Percentiles rank a stretch among this genome's conserved stretches.
Conservation (phyloP, 257 asterid species). For the Euphrasia confusa region DNA sequence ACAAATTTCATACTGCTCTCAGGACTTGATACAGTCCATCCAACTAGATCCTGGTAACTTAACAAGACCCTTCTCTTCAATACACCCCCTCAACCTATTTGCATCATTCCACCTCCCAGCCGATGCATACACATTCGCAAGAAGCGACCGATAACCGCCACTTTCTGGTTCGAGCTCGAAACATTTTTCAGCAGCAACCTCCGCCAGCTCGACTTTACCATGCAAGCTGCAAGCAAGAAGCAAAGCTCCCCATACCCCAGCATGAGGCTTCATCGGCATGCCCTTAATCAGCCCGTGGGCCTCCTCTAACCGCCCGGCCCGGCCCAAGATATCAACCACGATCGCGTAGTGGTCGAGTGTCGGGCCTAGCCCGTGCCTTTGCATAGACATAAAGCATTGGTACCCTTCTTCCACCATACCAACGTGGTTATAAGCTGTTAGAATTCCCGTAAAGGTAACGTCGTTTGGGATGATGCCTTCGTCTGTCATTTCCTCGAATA, state of each 20-base stretch:
- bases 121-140: slow-evolving; percentile 76
- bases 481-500: slow-evolving; percentile 66
- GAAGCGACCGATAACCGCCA: slow-evolving; percentile 64
- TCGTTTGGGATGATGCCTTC: slow-evolving; percentile 48
- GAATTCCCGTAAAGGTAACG: slow-evolving; percentile 61
- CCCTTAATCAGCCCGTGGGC: slow-evolving; percentile 62
- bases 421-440: slow-evolving; percentile 62
- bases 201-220: slow-evolving; percentile 68
- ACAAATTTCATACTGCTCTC: too few species aligned
- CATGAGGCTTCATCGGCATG: slow-evolving; percentile 69
- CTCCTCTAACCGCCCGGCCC: slow-evolving; percentile 65
- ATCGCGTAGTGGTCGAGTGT: slow-evolving; percentile 74
- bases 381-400: slow-evolving; percentile 54
- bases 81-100: slow-evolving; percentile 45
- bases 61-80: slow-evolving; percentile 42
- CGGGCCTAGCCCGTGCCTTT: slow-evolving; percentile 57
- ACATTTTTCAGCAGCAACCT: slow-evolving; percentile 61
- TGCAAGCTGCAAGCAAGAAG: slow-evolving; percentile 90
- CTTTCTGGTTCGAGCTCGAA: slow-evolving; percentile 66
- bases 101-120: slow-evolving; percentile 85
- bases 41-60: slow-evolving; percentile 78
- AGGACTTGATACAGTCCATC: slow-evolving; percentile 31
- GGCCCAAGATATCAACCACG: slow-evolving; percentile 75
- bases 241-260: slow-evolving; percentile 93
- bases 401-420: slow-evolving; percentile 85